Percentiles rank a stretch among this genome's conserved stretches.
These are phyloP conservation scores for Oryza punctata DNA, from an alignment of 176 grass and related monocot genomes.

Conservation along the genomic window DNA sequence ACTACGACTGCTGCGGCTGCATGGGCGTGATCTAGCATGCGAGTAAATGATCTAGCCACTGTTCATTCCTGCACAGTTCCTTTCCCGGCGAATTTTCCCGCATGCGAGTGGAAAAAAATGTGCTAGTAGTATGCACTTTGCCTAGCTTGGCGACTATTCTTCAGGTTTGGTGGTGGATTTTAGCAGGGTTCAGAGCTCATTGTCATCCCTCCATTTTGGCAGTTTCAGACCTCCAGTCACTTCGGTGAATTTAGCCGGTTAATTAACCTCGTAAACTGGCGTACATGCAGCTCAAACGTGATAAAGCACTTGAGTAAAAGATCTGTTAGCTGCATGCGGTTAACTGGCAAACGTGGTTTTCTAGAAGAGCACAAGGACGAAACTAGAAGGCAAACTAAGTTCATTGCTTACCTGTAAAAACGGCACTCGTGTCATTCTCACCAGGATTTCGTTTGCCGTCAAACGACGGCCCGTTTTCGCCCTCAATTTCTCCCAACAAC, in stretches of 20 bases:
- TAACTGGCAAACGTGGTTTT: neutral
- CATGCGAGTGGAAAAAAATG: neutral
- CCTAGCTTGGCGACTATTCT: neutral
- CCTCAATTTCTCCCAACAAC: neutral
- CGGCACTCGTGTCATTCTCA: neutral
- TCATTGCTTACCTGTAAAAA: neutral
- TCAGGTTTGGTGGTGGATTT: neutral
- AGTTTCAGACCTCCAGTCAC: neutral
- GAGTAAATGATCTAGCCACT: neutral
- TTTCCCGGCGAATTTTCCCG: neutral
- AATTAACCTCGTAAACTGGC: neutral
- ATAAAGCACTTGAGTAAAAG: neutral
- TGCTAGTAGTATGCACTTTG: neutral
- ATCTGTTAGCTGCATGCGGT: neutral
- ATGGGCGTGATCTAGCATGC: no score
- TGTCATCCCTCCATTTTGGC: neutral
- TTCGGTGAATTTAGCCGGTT: neutral
- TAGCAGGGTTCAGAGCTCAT: neutral
- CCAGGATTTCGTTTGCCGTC: neutral
- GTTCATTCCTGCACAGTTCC: neutral
- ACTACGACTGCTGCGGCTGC: no score
- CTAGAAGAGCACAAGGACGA: neutral
- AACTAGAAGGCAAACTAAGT: neutral
- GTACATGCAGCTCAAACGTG: neutral
- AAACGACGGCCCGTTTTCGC: neutral